Evolutionary conservation across 2,329 filamentous ascomycete genomes (phyloP), one percentile per base, ranked within the genome.

Genomic region (Albophoma yamanashiensis): DNA sequence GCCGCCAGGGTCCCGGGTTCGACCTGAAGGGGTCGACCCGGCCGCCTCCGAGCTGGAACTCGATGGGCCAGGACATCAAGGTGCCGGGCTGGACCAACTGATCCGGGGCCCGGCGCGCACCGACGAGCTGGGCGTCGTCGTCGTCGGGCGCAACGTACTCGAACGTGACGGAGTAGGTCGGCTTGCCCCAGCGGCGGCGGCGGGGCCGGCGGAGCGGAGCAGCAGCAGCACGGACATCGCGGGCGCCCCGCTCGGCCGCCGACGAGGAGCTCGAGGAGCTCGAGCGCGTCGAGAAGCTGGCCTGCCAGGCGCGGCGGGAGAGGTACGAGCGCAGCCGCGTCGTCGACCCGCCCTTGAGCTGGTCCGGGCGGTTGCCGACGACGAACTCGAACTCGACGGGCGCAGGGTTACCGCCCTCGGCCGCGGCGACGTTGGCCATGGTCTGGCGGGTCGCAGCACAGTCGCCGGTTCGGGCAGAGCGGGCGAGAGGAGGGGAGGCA

Each of bases 1-100:
- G 57, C 58, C 58, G 40, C 62, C 64, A 66, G 36, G 61, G 62
- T 6, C 60, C 62, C 11, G 67, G 66, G 60, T 68, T 66, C 4
- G 67, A 61, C 40, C 60, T 62, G 59, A 69, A 69, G 5, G 68
- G 67, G 60, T 69, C 67, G 27, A 67, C 63, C 9, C 67, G 64
- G 25, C 64, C 66, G 40, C 65, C 66, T 22, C 66, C 66, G 8
- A 68, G 65, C n/a, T 58, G 57, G 34, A 58, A 62, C 27, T 69
- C 66, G 8, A 67, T 64, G 22, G 56, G 27, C 17, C 27, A 52
- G 47, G 27, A 20, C 3, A 15, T 1, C 47, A 34, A 6, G 6
- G 27, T 2, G 47, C 12, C 6, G 27, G 27, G 11, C 8, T 40
- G 31, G 27, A n/a, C 5, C 50, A 53, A 14, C 17, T 12, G 50